A percentile compares a stretch with the other conserved stretches of the same genome.
phyloP scores from a whole-genome alignment of 169 alveolate genomes.

The Babesia divergens region DNA sequence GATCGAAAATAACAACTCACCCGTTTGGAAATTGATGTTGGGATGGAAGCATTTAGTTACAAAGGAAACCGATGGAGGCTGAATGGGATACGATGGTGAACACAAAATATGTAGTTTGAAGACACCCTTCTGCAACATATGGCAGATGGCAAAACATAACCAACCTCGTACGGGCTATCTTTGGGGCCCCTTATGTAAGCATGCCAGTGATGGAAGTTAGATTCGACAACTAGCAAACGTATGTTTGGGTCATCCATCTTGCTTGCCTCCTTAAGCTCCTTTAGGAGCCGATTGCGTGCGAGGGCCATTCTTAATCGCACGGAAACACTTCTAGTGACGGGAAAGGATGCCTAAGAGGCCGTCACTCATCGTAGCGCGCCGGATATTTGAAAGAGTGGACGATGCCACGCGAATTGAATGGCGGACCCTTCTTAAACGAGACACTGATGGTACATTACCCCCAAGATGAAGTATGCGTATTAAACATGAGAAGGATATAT shows the following conservation, averaged over 20 bases:
- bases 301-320: slow-evolving; percentile 35
- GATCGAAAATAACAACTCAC: too few relatives aligned
- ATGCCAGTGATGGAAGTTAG: slow-evolving; percentile 75
- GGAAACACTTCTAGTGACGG: background rate
- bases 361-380: slow-evolving; percentile 13
- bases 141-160: background rate
- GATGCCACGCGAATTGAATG: slow-evolving; percentile 15
- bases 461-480: background rate
- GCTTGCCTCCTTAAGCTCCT: slow-evolving; percentile 73
- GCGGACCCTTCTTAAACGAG: slow-evolving; percentile 18
- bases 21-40: slow-evolving; percentile 91
- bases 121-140: slow-evolving; percentile 68
- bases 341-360: background rate
- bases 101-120: slow-evolving; percentile 85
- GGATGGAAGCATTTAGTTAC: slow-evolving; percentile 95
- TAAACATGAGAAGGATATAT: too few relatives aligned
- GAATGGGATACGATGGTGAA: slow-evolving; percentile 89
- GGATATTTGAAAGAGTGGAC: slow-evolving; percentile 13
- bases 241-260: slow-evolving; percentile 72
- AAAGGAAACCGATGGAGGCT: slow-evolving; percentile 91
- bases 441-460: background rate
- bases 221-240: slow-evolving; percentile 23
- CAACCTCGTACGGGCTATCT: slow-evolving; percentile 89
- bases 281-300: slow-evolving; percentile 69
- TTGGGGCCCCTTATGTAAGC: slow-evolving; percentile 89